Evolutionary conservation across 148 eudicot genomes (phyloP).

Genomic region (Fallopia convolvulus): DNA sequence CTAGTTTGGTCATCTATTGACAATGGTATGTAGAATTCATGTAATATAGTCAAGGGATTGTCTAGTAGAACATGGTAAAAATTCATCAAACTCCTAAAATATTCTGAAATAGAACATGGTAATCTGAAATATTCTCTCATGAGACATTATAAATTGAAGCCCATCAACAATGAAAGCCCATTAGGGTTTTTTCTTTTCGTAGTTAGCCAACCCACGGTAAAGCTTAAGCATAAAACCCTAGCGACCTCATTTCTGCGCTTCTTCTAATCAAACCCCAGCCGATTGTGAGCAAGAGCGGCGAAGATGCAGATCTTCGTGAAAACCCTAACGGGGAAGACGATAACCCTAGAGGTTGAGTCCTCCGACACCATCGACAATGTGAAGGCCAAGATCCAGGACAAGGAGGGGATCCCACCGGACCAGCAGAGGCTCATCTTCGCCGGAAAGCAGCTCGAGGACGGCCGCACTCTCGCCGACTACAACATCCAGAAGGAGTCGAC

Average conservation of each 20-base stretch:
- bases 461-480: constrained; percentile 15
- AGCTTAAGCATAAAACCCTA: neutral
- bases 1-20: too few relatives aligned
- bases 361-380: constrained; percentile 15
- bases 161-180: neutral
- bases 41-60: too few relatives aligned
- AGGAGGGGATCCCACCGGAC: constrained; percentile 14
- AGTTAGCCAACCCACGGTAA: neutral
- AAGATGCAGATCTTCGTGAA: constrained; percentile 16
- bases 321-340: constrained; percentile 16
- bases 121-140: too few relatives aligned
- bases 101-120: too few relatives aligned
- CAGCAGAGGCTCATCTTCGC: constrained; percentile 15
- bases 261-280: too few relatives aligned
- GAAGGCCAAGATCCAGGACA: constrained; percentile 16
- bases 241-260: neutral
- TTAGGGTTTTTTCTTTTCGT: too few relatives aligned
- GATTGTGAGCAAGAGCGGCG: too few relatives aligned
- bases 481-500: constrained; percentile 17
- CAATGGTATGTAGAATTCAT: too few relatives aligned
- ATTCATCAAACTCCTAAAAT: too few relatives aligned
- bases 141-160: neutral
- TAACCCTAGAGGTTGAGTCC: constrained; percentile 12
- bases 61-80: too few relatives aligned
- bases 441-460: constrained; percentile 15